These are phyloP conservation scores for Chaetomium sp. DNA, from an alignment of 2,329 filamentous ascomycete genomes.

Conservation along the genomic window DNA sequence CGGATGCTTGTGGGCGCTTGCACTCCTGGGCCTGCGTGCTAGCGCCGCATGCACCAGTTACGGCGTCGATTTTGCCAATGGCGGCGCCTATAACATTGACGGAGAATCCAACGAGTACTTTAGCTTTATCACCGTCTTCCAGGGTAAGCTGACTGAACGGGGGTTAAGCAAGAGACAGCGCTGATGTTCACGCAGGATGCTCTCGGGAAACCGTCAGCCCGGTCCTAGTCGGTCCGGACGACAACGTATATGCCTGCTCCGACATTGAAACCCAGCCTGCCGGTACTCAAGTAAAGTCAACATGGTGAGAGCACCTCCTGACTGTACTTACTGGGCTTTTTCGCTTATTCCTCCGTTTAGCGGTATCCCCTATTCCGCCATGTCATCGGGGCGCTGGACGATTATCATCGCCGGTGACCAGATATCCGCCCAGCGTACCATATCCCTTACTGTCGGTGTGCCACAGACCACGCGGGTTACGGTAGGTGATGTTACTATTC, in stretches of 20 bases:
- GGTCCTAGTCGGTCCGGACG: slow-evolving; percentile 40
- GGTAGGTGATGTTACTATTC: slow-evolving; percentile 32
- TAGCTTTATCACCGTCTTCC: slow-evolving; percentile 44
- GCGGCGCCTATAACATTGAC: slow-evolving; percentile 45
- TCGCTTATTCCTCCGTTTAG: slow-evolving; percentile 28
- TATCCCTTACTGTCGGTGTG: slow-evolving; percentile 41
- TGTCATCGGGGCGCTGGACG: slow-evolving; percentile 43
- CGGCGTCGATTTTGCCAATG: slow-evolving; percentile 45
- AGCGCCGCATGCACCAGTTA: slow-evolving; percentile 41
- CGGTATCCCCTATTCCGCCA: slow-evolving; percentile 43
- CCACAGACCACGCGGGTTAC: slow-evolving; percentile 42
- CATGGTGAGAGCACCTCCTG: slow-evolving; percentile 39
- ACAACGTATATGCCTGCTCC: slow-evolving; percentile 43
- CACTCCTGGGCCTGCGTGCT: slow-evolving; percentile 32
- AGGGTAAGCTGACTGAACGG: slow-evolving; percentile 36
- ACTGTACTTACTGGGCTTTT: too few species aligned
- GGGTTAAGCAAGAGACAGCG: not conserved
- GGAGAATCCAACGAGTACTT: slow-evolving; percentile 44
- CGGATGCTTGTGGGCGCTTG: slow-evolving; percentile 31
- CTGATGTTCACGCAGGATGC: slow-evolving; percentile 38
- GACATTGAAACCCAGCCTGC: slow-evolving; percentile 41
- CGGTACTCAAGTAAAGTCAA: slow-evolving; percentile 42
- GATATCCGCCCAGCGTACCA: slow-evolving; percentile 43
- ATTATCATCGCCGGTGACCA: slow-evolving; percentile 43
- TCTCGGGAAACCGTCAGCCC: slow-evolving; percentile 41